A percentile compares a stretch with the other conserved stretches of the same genome.
Evolutionary conservation across 2,329 filamentous ascomycete genomes (phyloP).

Genomic region (Phialocephala sp.): DNA sequence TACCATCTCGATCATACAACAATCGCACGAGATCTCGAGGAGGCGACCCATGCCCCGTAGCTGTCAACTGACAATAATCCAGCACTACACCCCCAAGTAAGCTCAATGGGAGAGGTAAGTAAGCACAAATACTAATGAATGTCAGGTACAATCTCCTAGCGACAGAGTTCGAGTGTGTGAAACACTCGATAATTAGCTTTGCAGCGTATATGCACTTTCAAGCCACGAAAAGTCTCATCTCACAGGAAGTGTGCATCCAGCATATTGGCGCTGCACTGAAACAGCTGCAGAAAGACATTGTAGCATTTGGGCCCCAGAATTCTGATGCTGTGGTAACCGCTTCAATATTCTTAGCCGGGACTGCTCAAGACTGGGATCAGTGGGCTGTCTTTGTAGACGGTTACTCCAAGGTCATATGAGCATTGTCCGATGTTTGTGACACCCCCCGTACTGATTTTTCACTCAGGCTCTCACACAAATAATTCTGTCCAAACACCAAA

Average conservation of each 20-base stretch:
- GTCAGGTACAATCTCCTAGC: constrained; percentile 27
- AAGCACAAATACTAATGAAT: not conserved
- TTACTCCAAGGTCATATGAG: constrained; percentile 22
- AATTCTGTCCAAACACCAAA: constrained; percentile 7
- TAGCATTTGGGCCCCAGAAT: constrained; percentile 25
- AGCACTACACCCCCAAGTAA: constrained; percentile 26
- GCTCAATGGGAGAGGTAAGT: not conserved
- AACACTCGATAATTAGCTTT: constrained; percentile 28
- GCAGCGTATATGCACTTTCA: constrained; percentile 28
- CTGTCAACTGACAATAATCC: constrained; percentile 14
- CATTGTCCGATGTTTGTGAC: not conserved
- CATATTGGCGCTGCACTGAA: constrained; percentile 21
- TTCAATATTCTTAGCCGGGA: constrained; percentile 28
- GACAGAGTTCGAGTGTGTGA: constrained; percentile 22
- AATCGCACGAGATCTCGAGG: constrained; percentile 24
- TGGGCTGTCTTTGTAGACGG: constrained; percentile 33
- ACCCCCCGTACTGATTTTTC: not conserved
- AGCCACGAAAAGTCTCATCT: constrained; percentile 19
- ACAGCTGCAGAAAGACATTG: constrained; percentile 29
- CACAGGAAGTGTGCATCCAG: constrained; percentile 25
- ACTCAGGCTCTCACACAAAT: constrained; percentile 27
- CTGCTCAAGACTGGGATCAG: constrained; percentile 31
- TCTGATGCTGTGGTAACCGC: constrained; percentile 29
- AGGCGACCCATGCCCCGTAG: constrained; percentile 21
- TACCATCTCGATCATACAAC: constrained; percentile 25